Conservation (phyloP, 2,329 filamentous ascomycete genomes). For the Curvularia sp. region DNA sequence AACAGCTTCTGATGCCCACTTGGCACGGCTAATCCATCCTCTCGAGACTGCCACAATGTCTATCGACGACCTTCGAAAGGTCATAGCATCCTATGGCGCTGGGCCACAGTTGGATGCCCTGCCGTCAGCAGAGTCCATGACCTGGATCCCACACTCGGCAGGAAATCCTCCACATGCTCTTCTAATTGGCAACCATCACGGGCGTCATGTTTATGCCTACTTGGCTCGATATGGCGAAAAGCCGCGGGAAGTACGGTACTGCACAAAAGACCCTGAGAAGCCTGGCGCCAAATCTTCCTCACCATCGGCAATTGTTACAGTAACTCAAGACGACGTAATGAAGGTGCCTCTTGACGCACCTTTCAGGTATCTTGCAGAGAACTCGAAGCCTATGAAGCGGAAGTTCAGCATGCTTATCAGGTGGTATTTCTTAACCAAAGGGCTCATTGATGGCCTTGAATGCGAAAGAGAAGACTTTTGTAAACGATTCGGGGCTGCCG, state of each 20-base stretch:
- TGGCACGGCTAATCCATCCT: neutral
- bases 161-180: constrained; percentile 7
- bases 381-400: constrained; percentile 7
- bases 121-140: constrained; percentile 12
- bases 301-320: neutral
- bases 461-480: constrained; percentile 10
- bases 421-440: constrained; percentile 18
- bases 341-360: constrained; percentile 14
- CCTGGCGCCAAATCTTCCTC: neutral
- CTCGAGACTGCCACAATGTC: constrained; percentile 9
- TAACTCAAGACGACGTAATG: constrained; percentile 12
- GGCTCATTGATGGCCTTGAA: constrained; percentile 5
- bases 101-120: constrained; percentile 11
- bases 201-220: constrained; percentile 16
- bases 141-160: constrained; percentile 9
- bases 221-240: constrained; percentile 12
- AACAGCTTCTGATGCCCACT: neutral
- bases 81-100: constrained; percentile 10
- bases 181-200: constrained; percentile 7
- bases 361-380: constrained; percentile 13
- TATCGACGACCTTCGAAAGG: constrained; percentile 6
- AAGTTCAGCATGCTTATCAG: constrained; percentile 17
- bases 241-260: constrained; percentile 15
- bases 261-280: neutral
- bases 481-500: constrained; percentile 4